Evolutionary conservation across 495 filamentous ascomycete species (phyloP).

Genomic region (Physcia stellaris): DNA sequence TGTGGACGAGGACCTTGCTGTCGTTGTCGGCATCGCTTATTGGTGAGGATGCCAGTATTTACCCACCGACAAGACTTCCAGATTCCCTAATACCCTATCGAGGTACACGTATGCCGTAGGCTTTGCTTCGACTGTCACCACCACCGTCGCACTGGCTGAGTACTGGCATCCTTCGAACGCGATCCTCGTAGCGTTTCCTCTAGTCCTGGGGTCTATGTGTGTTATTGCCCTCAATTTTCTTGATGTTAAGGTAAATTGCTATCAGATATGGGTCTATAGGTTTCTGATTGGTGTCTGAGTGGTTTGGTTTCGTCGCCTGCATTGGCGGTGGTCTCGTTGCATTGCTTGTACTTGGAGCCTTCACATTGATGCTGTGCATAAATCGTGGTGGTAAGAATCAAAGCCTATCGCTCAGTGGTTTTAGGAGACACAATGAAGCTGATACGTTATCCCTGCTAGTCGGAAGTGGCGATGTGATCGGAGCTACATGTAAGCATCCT

Average conservation of each 20-base stretch:
- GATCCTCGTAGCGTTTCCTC: slow-evolving; percentile 19
- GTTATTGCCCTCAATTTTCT: slow-evolving; percentile 24
- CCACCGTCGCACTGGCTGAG: slow-evolving; percentile 23
- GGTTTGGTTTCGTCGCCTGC: slow-evolving; percentile 27
- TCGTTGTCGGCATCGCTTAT: slow-evolving; percentile 10
- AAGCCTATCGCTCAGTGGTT: not conserved
- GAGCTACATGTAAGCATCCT: not conserved
- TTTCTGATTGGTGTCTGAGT: slow-evolving; percentile 10
- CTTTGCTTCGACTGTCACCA: slow-evolving; percentile 27
- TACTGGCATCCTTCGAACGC: slow-evolving; percentile 22
- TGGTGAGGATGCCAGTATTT: not conserved
- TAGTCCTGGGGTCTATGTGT: slow-evolving; percentile 20
- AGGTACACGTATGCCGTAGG: slow-evolving; percentile 33
- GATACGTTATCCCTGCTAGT: not conserved
- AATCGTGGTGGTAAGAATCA: slow-evolving; percentile 20
- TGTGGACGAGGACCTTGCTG: slow-evolving; percentile 22
- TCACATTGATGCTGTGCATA: slow-evolving; percentile 21
- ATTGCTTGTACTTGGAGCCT: slow-evolving; percentile 17
- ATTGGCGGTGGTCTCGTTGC: slow-evolving; percentile 27
- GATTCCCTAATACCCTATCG: not conserved
- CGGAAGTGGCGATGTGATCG: no score
- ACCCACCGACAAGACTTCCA: not conserved
- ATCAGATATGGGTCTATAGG: not conserved
- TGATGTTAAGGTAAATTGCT: slow-evolving; percentile 18
- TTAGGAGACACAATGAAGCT: not conserved